Evolutionary conservation across 202 grass and related monocot genomes (phyloP).

Genomic region (Dendrocalamus latiflorus): DNA sequence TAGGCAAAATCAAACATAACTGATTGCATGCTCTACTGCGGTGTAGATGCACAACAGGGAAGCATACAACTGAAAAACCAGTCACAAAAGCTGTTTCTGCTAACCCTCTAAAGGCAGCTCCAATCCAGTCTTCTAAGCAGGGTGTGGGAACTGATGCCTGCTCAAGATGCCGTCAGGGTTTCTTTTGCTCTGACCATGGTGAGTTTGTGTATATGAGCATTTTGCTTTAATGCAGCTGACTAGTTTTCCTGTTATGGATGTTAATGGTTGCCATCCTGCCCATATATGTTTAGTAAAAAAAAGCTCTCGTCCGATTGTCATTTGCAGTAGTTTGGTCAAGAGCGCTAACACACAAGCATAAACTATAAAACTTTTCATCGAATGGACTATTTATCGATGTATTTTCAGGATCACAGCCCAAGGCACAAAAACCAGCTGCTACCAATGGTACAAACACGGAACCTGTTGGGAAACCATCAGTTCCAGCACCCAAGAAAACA

Average conservation of each 20-base stretch:
- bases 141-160: conserved; percentile 43
- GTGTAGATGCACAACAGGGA: conserved; percentile 80
- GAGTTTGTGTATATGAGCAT: conserved; percentile 23
- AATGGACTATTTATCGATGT: not conserved
- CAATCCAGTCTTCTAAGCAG: conserved; percentile 42
- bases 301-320: not conserved
- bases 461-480: conserved; percentile 22
- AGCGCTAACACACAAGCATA: not conserved
- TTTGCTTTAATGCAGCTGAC: not conserved
- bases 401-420: conserved; percentile 78
- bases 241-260: not conserved
- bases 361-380: not conserved
- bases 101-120: conserved; percentile 45
- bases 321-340: not conserved
- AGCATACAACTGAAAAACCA: conserved; percentile 93
- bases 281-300: not conserved
- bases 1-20: not conserved
- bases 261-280: not conserved
- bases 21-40: not conserved
- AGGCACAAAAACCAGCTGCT: conserved; percentile 39
- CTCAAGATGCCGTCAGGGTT: conserved; percentile 80
- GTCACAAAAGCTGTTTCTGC: conserved; percentile 55
- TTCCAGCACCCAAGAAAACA: conserved; percentile 55
- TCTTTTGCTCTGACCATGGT: conserved; percentile 98
- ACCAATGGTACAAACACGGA: conserved; percentile 22